A percentile compares a stretch with the other conserved stretches of the same genome.
These are phyloP conservation scores for Daldinia loculata DNA, from an alignment of 495 filamentous ascomycete species.

Conservation along the genomic window DNA sequence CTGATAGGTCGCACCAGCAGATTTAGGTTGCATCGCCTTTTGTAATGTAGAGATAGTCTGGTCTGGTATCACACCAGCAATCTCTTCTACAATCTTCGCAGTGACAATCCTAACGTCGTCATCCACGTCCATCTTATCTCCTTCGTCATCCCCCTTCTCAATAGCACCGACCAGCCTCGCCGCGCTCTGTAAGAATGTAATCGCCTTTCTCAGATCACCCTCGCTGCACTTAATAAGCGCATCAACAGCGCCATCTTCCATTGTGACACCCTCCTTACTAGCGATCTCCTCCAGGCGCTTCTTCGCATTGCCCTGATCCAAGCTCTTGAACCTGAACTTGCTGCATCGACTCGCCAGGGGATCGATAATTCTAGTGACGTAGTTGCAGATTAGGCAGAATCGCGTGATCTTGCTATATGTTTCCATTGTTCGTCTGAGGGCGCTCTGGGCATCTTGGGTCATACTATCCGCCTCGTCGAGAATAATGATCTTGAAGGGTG, in stretches of 20 bases:
- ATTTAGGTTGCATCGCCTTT: slow-evolving; percentile 79
- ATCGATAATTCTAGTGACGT: slow-evolving; percentile 97
- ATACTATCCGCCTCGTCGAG: slow-evolving; percentile 98
- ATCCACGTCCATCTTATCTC: slow-evolving; percentile 67
- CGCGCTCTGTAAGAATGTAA: slow-evolving; percentile 93
- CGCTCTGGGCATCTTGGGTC: slow-evolving; percentile 97
- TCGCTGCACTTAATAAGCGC: slow-evolving; percentile 87
- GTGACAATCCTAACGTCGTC: slow-evolving; percentile 68
- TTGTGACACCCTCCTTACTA: slow-evolving; percentile 70
- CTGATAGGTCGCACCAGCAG: slow-evolving; percentile 70
- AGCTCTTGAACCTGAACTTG: slow-evolving; percentile 97
- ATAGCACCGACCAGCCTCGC: slow-evolving; percentile 77
- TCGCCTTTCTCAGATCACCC: slow-evolving; percentile 93
- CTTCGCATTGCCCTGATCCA: slow-evolving; percentile 83
- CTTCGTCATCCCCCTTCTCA: slow-evolving; percentile 53
- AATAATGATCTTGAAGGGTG: slow-evolving; percentile 98
- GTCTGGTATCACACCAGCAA: slow-evolving; percentile 91
- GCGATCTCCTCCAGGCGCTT: slow-evolving; percentile 83
- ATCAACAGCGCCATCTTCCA: slow-evolving; percentile 82
- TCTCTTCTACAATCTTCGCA: slow-evolving; percentile 84
- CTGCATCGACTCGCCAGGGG: slow-evolving; percentile 90
- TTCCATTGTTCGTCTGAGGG: slow-evolving; percentile 95
- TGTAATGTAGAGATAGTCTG: slow-evolving; percentile 72
- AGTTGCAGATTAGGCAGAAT: slow-evolving; percentile 98
- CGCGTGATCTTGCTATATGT: slow-evolving; percentile 95